Percentiles rank a stretch among this genome's conserved stretches.
Evolutionary conservation across 1,284 basidiomycete species (phyloP).

Genomic region (Apiotrichum veenhuisii): DNA sequence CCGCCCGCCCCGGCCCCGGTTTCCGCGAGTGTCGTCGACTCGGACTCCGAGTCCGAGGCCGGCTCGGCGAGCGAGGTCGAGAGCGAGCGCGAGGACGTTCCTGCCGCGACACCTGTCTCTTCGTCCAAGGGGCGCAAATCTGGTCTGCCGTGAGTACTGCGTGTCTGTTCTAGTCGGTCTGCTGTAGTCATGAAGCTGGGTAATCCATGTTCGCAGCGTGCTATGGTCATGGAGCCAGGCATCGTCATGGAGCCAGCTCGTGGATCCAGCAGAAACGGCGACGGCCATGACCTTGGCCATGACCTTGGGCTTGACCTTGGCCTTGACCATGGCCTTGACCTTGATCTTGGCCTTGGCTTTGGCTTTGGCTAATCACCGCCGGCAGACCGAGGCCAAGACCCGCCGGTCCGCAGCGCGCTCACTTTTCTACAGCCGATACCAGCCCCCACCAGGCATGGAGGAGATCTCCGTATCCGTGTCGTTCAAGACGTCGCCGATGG

Average conservation of each 20-base stretch:
- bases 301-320: too few relatives aligned
- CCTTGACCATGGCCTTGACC: too few relatives aligned
- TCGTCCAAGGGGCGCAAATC: neutral
- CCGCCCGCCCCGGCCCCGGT: neutral
- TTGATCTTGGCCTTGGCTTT: too few relatives aligned
- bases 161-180: neutral
- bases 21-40: conserved; percentile 3
- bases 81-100: neutral
- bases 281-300: too few relatives aligned
- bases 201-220: too few relatives aligned
- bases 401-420: too few relatives aligned
- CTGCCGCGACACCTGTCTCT: neutral
- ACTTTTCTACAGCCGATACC: conserved; percentile 20
- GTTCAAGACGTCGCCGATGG: conserved; percentile 37
- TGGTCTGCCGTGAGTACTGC: neutral
- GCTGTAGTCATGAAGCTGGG: too few relatives aligned
- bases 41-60: neutral
- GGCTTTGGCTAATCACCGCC: neutral
- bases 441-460: conserved; percentile 41
- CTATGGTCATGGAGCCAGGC: too few relatives aligned
- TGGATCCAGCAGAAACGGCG: too few relatives aligned
- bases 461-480: conserved; percentile 22
- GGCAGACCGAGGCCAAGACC: too few relatives aligned
- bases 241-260: too few relatives aligned
- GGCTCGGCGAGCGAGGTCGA: neutral